These are phyloP conservation scores for Asterophora parasitica DNA, from an alignment of 768 basidiomycete genomes.

Conservation along the genomic window DNA sequence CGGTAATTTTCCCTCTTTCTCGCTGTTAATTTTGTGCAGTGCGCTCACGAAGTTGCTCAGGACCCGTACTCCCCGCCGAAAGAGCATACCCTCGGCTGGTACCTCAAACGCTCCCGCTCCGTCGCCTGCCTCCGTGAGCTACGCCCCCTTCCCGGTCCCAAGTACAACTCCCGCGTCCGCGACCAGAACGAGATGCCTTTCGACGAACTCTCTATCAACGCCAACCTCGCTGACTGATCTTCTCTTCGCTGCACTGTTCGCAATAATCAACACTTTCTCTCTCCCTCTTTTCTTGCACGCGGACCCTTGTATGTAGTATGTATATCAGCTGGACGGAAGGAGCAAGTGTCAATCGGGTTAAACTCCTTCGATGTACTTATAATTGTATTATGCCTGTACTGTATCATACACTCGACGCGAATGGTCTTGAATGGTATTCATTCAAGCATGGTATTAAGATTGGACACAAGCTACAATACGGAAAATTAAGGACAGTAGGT, in stretches of 20 bases:
- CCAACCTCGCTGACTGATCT: not conserved
- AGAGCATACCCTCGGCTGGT: slow-evolving; percentile 34
- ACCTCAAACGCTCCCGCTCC: slow-evolving; percentile 37
- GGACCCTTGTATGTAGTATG: not conserved
- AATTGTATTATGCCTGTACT: too few relatives aligned
- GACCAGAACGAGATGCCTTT: slow-evolving; percentile 1
- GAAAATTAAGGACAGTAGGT: slow-evolving; percentile 14
- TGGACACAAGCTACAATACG: too few relatives aligned
- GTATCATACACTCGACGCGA: not conserved
- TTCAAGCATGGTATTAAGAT: not conserved
- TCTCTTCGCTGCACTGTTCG: not conserved
- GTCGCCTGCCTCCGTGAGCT: slow-evolving; percentile 32
- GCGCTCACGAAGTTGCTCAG: slow-evolving; percentile 18
- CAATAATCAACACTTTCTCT: not conserved
- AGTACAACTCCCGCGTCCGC: not conserved
- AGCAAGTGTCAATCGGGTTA: not conserved
- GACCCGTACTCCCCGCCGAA: slow-evolving; percentile 33
- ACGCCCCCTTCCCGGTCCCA: slow-evolving; percentile 5
- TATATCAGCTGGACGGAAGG: not conserved
- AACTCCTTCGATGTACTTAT: not conserved
- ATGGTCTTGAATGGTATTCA: slow-evolving; percentile 6
- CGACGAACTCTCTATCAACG: slow-evolving; percentile 2
- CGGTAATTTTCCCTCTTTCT: slow-evolving; percentile 21
- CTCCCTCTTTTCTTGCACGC: not conserved
- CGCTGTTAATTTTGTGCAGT: not conserved